Conservation (phyloP, 257 asterid genomes). For the Echites panduratus region DNA sequence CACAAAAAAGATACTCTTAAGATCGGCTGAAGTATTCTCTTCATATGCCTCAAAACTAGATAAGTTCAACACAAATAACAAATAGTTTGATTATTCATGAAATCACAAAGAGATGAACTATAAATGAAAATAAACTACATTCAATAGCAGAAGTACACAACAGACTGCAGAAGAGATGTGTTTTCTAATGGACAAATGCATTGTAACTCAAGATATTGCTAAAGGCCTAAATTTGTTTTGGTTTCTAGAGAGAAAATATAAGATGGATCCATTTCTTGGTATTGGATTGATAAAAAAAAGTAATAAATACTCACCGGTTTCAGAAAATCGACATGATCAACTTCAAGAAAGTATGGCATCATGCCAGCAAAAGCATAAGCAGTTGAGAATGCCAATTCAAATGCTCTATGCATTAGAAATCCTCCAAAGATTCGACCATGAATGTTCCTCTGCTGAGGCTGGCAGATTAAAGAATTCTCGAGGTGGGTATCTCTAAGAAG, state of each 20-base stretch:
- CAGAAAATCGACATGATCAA: conserved; percentile 90
- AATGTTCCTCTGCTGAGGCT: conserved; percentile 96
- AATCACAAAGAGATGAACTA: neutral
- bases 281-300: neutral
- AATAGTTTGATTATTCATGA: neutral
- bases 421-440: conserved; percentile 98
- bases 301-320: conserved; percentile 58
- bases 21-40: neutral
- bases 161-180: neutral
- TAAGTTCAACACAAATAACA: neutral
- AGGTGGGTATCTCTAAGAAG: conserved; percentile 87
- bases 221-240: neutral
- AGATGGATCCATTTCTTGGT: neutral
- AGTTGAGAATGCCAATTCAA: conserved; percentile 84
- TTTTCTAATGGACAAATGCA: neutral
- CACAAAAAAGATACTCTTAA: neutral
- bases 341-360: conserved; percentile 94
- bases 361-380: conserved; percentile 88
- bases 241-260: neutral
- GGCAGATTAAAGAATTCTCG: conserved; percentile 90
- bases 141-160: neutral
- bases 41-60: neutral
- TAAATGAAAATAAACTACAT: neutral
- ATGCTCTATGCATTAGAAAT: conserved; percentile 86
- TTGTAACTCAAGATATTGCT: neutral